phyloP scores from a whole-genome alignment of 257 asterid genomes.

The Solanum appendiculatum region DNA sequence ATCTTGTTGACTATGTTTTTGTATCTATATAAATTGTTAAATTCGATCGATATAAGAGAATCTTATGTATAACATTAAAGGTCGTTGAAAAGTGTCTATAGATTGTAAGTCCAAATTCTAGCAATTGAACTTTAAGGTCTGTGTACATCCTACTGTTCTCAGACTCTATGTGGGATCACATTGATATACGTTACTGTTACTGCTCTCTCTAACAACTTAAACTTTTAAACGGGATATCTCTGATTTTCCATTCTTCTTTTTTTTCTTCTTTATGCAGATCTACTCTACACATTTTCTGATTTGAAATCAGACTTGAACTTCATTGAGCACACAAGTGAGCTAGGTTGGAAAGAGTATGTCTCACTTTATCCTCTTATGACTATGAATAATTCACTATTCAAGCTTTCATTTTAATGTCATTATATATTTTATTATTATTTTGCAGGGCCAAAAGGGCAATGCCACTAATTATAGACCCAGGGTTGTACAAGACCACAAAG shows the following conservation, averaged over 20 bases:
- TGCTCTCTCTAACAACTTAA: neutral
- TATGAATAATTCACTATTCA: neutral
- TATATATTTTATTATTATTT: neutral
- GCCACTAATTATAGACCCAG: conserved; percentile 43
- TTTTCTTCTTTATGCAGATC: conserved; percentile 19
- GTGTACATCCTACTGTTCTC: rapidly evolving
- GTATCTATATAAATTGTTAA: neutral
- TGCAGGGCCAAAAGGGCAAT: conserved; percentile 29
- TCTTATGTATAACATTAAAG: neutral
- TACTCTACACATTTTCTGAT: conserved; percentile 21
- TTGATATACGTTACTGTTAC: neutral
- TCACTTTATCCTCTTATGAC: neutral
- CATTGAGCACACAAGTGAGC: conserved; percentile 32
- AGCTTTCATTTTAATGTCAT: neutral
- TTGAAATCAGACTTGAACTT: conserved; percentile 29
- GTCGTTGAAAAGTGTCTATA: neutral
- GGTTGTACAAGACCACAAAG: conserved; percentile 28
- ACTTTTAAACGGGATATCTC: neutral
- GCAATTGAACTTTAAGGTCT: rapidly evolving
- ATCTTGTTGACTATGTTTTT: neutral
- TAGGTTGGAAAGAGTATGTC: conserved; percentile 46
- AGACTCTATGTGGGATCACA: neutral
- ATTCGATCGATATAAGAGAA: neutral
- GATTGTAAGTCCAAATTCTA: neutral
- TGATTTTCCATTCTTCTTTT: neutral